phyloP scores from a whole-genome alignment of 23 red algal genomes.

The Porphyridium purpureum region DNA sequence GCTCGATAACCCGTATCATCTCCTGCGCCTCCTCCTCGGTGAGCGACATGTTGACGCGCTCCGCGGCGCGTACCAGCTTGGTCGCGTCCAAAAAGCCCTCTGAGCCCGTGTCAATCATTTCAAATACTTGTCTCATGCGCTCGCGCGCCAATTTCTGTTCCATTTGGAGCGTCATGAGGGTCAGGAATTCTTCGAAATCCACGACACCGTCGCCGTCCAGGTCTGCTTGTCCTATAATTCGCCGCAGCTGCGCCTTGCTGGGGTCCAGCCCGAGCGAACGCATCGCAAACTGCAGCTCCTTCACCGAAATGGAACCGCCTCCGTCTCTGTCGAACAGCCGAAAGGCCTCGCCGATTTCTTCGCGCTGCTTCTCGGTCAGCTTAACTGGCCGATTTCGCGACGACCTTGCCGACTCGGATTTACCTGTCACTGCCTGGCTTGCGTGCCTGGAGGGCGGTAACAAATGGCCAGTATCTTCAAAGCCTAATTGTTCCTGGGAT shows the following conservation, averaged over 20 bases:
- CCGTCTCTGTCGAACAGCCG: conserved; percentile 20
- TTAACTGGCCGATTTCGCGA: no score
- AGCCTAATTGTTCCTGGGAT: no score
- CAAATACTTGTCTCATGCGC: conserved; percentile 16
- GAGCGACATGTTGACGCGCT: conserved; percentile 6
- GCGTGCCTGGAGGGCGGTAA: no score
- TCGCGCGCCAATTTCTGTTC: conserved; percentile 10
- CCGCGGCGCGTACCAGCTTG: conserved; percentile 8
- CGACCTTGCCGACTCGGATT: no score
- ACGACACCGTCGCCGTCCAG: conserved; percentile 8
- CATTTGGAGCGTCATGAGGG: conserved; percentile 19
- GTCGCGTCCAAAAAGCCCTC: conserved; percentile 15
- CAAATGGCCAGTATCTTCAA: no score
- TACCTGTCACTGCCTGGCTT: no score
- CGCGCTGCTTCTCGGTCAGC: conserved; percentile 9
- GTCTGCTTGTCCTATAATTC: conserved; percentile 1
- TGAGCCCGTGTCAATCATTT: conserved; percentile 10
- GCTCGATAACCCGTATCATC: no score
- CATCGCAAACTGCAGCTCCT: conserved; percentile 2
- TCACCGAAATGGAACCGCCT: conserved; percentile 6
- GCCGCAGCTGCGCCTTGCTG: conserved; percentile 5
- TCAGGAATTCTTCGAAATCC: conserved; percentile 17
- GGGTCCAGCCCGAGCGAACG: conserved; percentile 5
- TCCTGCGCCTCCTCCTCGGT: conserved; percentile 13
- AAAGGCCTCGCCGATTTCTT: conserved; percentile 25